Percentiles rank a stretch among this genome's conserved stretches.
Conservation (phyloP, 106 monocot genomes). For the Acanthochlamys bracteata region DNA sequence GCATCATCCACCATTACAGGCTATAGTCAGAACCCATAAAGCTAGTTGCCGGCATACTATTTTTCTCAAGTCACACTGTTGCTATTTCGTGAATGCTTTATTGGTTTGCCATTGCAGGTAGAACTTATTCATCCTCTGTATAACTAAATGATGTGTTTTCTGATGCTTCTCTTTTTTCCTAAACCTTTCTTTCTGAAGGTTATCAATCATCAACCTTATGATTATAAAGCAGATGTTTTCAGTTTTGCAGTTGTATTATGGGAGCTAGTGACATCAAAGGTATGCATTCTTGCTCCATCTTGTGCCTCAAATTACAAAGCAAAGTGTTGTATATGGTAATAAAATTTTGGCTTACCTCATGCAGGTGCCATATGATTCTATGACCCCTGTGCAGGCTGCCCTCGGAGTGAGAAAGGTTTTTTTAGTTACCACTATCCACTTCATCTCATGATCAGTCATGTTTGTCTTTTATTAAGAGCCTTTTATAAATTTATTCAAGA, state of each 20-base stretch:
- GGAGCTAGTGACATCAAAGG: slow-evolving; percentile 90
- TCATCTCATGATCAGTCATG: background rate
- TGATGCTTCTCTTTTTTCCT: background rate
- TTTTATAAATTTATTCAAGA: slow-evolving; percentile 1
- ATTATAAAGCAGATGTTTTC: slow-evolving; percentile 88
- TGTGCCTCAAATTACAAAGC: background rate
- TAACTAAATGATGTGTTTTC: background rate
- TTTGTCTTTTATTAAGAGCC: background rate
- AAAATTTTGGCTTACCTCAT: background rate
- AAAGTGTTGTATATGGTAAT: background rate
- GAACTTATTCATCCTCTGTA: no score
- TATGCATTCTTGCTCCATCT: slow-evolving; percentile 7
- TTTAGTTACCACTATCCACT: background rate
- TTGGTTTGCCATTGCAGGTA: no score
- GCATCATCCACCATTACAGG: no score
- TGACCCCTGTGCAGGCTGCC: slow-evolving; percentile 76
- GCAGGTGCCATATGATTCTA: slow-evolving; percentile 66
- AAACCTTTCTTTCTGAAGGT: slow-evolving; percentile 30
- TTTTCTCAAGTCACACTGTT: no score
- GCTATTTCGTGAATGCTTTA: no score
- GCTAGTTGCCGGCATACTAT: no score
- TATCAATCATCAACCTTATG: slow-evolving; percentile 84
- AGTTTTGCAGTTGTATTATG: slow-evolving; percentile 94
- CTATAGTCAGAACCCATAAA: no score
- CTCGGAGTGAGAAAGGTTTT: slow-evolving; percentile 71